These are phyloP conservation scores for Xerocomellus intermedius DNA, from an alignment of 768 basidiomycete genomes.

Conservation along the genomic window DNA sequence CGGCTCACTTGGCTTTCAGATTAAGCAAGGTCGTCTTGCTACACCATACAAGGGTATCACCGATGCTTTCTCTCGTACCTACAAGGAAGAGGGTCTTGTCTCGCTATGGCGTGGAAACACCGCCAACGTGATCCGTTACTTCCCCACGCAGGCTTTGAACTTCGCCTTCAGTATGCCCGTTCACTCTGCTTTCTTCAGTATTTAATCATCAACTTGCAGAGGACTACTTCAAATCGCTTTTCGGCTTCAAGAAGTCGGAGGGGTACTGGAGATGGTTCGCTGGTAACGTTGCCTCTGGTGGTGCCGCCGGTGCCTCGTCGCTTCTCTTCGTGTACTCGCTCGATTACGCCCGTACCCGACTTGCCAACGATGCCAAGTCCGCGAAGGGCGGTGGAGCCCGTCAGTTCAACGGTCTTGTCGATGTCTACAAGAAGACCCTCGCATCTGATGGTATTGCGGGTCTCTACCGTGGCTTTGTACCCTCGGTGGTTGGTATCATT, in stretches of 20 bases:
- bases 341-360: conserved; percentile 99
- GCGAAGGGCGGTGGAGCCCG: conserved; percentile 88
- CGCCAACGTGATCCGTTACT: conserved; percentile 99
- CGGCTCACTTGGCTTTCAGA: conserved; percentile 45
- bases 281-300: conserved; percentile 98
- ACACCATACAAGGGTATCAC: conserved; percentile 94
- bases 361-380: conserved; percentile 97
- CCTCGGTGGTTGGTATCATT: conserved; percentile 98
- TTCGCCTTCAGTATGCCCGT: conserved; percentile 93
- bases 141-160: conserved; percentile 99
- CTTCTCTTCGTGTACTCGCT: conserved; percentile 99
- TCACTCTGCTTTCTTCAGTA: not conserved
- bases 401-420: conserved; percentile 98
- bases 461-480: conserved; percentile 99
- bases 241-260: conserved; percentile 97
- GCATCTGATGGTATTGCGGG: conserved; percentile 97
- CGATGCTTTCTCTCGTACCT: conserved; percentile 92
- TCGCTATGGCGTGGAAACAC: conserved; percentile 99
- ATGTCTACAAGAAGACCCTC: conserved; percentile 97
- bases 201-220: conserved; percentile 38
- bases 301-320: conserved; percentile 98
- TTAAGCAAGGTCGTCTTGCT: conserved; percentile 98
- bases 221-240: conserved; percentile 98
- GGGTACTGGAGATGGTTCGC: conserved; percentile 99
- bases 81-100: conserved; percentile 91